Evolutionary conservation across 2,329 filamentous ascomycete species (phyloP).

Genomic region (Alternaria atra): DNA sequence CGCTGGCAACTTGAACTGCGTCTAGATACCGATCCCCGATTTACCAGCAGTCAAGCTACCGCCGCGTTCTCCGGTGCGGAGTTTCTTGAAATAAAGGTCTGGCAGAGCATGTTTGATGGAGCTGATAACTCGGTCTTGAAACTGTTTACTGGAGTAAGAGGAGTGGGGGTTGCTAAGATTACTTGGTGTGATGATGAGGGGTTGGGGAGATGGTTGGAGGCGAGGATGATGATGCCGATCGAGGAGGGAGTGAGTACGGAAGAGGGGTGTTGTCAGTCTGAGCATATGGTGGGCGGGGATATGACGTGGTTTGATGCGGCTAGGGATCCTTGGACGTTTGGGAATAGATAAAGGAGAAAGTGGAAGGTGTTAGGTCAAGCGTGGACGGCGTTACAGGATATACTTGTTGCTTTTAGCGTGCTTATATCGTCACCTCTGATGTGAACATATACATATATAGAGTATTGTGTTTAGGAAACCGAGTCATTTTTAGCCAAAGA

Average conservation of each 20-base stretch:
- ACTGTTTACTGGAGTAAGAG: constrained; percentile 58
- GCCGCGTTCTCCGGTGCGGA: constrained; percentile 58
- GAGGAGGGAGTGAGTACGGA: constrained; percentile 32
- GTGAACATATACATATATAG: no score
- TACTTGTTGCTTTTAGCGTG: no score
- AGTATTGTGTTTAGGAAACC: background rate
- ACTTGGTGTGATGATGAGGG: constrained; percentile 54
- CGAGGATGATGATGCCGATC: constrained; percentile 53
- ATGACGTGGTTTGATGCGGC: constrained; percentile 25
- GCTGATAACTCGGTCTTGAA: constrained; percentile 55
- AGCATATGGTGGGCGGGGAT: constrained; percentile 18
- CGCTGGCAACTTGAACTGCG: constrained; percentile 58
- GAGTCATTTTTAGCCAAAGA: background rate
- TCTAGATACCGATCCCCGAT: constrained; percentile 61
- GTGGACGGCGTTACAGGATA: background rate
- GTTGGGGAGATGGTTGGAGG: constrained; percentile 57
- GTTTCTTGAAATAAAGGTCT: constrained; percentile 60
- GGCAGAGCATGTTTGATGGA: constrained; percentile 52
- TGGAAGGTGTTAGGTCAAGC: background rate
- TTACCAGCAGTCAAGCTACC: constrained; percentile 50
- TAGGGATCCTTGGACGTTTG: constrained; percentile 33
- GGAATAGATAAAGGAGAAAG: constrained; percentile 21
- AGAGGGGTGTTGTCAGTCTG: constrained; percentile 38
- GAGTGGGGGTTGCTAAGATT: constrained; percentile 55
- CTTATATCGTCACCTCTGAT: background rate